Conservation (phyloP, 139 green algal genomes). For the Ulvella scutata region DNA sequence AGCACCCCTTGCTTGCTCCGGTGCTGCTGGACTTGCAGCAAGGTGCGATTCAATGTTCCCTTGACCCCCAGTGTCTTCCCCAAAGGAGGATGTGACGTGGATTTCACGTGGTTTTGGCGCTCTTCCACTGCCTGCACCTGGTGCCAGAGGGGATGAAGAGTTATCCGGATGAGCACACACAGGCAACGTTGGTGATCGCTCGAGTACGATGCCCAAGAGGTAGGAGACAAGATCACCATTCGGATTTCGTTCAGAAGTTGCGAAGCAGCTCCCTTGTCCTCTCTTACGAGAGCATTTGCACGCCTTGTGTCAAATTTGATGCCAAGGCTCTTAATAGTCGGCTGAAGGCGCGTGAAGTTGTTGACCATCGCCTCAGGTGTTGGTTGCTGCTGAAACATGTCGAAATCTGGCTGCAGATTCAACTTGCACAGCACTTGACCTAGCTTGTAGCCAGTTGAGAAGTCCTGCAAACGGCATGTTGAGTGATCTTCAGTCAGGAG, state of each 20-base stretch:
- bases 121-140: conserved; percentile 8
- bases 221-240: background rate
- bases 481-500: too few species aligned
- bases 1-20: background rate
- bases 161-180: background rate
- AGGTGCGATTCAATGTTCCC: conserved; percentile 16
- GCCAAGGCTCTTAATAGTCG: conserved; percentile 33
- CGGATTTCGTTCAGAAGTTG: conserved; percentile 28
- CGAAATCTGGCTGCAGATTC: conserved; percentile 51
- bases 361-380: conserved; percentile 45
- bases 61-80: conserved; percentile 4
- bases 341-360: conserved; percentile 57
- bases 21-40: conserved; percentile 35
- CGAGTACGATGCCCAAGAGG: background rate
- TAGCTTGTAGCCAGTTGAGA: conserved; percentile 45
- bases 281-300: conserved; percentile 39
- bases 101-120: conserved; percentile 5
- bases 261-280: conserved; percentile 35
- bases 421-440: conserved; percentile 34
- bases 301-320: conserved; percentile 29
- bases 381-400: conserved; percentile 27
- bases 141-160: too few species aligned
- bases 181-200: background rate
- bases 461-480: conserved; percentile 38
- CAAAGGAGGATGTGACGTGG: background rate